These are phyloP conservation scores for Amaranthus cruentus DNA, from an alignment of 148 eudicot genomes.

Conservation along the genomic window DNA sequence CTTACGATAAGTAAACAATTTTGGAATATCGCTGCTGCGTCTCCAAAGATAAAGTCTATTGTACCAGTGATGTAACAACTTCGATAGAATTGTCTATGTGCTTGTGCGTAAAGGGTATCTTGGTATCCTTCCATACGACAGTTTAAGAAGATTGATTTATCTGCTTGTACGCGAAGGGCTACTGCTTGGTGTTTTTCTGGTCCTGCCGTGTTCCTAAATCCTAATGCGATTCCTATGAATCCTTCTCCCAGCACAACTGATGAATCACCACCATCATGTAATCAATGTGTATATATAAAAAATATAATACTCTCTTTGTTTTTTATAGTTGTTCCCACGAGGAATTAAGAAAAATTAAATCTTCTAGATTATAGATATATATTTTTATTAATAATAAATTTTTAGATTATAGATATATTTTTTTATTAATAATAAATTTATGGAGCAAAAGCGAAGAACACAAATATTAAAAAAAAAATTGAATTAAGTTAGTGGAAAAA, in stretches of 20 bases:
- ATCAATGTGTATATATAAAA: too few species aligned
- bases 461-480: too few species aligned
- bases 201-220: conserved; percentile 78
- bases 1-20: conserved; percentile 47
- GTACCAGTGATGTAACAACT: conserved; percentile 64
- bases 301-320: too few species aligned
- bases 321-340: too few species aligned
- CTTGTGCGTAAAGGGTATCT: conserved; percentile 57
- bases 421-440: too few species aligned
- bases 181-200: conserved; percentile 78
- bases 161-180: conserved; percentile 68
- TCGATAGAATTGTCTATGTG: conserved; percentile 62
- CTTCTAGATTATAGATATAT: too few species aligned
- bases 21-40: conserved; percentile 61
- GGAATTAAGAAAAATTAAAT: too few species aligned
- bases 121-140: conserved; percentile 74
- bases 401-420: too few species aligned
- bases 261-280: neutral
- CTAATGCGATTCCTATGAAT: conserved; percentile 60
- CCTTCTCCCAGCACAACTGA: conserved; percentile 70
- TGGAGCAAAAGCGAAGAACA: too few species aligned
- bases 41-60: conserved; percentile 68
- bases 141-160: conserved; percentile 56
- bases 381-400: too few species aligned
- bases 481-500: too few species aligned